Percentiles rank a stretch among this genome's conserved stretches.
These are phyloP conservation scores for Globisporangium paroecandrum DNA, from an alignment of 352 stramenopile species.

Conservation along the genomic window DNA sequence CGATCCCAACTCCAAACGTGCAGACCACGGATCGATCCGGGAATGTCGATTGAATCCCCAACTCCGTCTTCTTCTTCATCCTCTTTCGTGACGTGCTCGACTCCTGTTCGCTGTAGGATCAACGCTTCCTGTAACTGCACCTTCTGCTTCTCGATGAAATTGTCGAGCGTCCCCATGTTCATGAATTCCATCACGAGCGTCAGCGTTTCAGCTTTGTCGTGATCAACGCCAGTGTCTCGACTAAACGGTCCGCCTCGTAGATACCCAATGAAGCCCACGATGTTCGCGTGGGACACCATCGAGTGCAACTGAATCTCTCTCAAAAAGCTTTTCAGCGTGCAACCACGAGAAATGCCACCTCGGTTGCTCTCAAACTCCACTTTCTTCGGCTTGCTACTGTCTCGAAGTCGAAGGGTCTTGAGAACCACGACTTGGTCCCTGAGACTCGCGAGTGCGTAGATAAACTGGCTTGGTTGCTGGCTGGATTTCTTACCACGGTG, in stretches of 20 bases:
- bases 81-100: not conserved
- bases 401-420: constrained; percentile 4
- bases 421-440: constrained; percentile 6
- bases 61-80: not conserved
- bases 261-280: constrained; percentile 61
- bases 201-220: constrained; percentile 12
- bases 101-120: constrained; percentile 8
- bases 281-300: constrained; percentile 57
- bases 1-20: constrained; percentile 27
- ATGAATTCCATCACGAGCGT: constrained; percentile 43
- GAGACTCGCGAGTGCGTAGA: constrained; percentile 11
- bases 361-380: constrained; percentile 4
- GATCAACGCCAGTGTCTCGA: not conserved
- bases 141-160: constrained; percentile 34
- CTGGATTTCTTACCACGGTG: not conserved
- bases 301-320: constrained; percentile 57
- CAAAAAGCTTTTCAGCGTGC: constrained; percentile 2
- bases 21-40: not conserved
- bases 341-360: not conserved
- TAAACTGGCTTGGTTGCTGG: not conserved
- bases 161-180: constrained; percentile 32
- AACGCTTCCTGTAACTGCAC: constrained; percentile 15
- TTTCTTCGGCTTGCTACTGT: not conserved
- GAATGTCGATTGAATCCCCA: not conserved
- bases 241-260: constrained; percentile 10